Conservation (phyloP, 163 green algal species). For the Chloromonas sp. region DNA sequence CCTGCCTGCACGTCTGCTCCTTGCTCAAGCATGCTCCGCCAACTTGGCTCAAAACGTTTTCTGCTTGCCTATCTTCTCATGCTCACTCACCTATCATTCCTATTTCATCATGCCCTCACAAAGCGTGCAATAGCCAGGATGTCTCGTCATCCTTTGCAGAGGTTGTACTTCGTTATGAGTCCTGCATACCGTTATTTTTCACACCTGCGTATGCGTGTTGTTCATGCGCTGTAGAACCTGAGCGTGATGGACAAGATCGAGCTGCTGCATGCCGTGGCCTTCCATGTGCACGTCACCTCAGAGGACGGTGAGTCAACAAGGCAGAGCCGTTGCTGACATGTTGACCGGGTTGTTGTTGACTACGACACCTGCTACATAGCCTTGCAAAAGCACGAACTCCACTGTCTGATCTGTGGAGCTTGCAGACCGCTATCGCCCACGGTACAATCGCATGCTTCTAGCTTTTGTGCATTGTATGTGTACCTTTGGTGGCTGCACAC, state of each 20-base stretch:
- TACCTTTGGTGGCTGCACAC: no score
- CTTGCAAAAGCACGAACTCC: no score
- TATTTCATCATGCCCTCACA: neutral
- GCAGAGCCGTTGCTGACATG: neutral
- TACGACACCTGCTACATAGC: no score
- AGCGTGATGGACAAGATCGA: slow-evolving; percentile 34
- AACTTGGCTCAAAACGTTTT: neutral
- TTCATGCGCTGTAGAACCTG: slow-evolving; percentile 13
- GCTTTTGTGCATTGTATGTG: no score
- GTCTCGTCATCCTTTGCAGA: no score
- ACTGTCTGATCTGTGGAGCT: no score
- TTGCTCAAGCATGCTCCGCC: neutral
- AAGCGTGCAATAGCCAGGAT: neutral
- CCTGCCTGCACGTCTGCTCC: neutral
- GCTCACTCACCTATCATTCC: neutral
- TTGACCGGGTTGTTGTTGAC: no score
- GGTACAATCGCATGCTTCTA: no score
- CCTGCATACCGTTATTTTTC: neutral
- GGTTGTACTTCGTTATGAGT: neutral
- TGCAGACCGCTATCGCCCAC: no score
- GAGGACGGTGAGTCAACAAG: neutral
- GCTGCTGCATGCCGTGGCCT: slow-evolving; percentile 28
- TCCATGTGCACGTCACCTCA: slow-evolving; percentile 1
- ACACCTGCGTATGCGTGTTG: neutral
- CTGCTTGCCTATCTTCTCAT: neutral